phyloP scores from a whole-genome alignment of 106 monocot genomes.

The Dioscorea dumetorum region DNA sequence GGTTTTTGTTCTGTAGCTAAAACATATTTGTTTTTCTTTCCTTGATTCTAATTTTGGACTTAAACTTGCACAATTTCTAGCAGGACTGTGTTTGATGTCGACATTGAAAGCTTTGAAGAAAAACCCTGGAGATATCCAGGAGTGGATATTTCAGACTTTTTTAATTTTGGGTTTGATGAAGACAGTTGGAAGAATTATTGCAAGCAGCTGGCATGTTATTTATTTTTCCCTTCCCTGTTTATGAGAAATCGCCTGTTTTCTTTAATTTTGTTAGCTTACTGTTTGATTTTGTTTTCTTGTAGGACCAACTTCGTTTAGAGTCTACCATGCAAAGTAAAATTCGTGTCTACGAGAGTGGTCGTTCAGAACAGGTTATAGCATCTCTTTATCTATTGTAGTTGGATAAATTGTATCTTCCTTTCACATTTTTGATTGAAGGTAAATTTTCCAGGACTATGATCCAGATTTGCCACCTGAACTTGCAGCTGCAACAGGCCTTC shows the following conservation, averaged over 20 bases:
- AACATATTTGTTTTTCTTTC: too few species aligned
- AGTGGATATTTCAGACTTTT: slow-evolving; percentile 83
- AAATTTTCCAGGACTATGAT: slow-evolving; percentile 65
- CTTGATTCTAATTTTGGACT: too few species aligned
- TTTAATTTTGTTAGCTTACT: slow-evolving; percentile 4
- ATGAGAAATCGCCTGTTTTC: not conserved
- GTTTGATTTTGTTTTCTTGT: not conserved
- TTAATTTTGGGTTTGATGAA: slow-evolving; percentile 93
- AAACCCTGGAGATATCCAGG: slow-evolving; percentile 92
- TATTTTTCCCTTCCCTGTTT: not conserved
- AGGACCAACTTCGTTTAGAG: slow-evolving; percentile 92
- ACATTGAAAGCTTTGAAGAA: slow-evolving; percentile 90
- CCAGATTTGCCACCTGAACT: slow-evolving; percentile 99
- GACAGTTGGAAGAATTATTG: slow-evolving; percentile 82
- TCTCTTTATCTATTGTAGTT: not conserved
- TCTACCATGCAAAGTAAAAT: slow-evolving; percentile 98
- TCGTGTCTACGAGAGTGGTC: slow-evolving; percentile 91
- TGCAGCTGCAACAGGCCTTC: slow-evolving; percentile 86
- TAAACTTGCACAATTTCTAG: not conserved
- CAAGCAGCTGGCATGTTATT: slow-evolving; percentile 63
- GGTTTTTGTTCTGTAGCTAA: too few species aligned
- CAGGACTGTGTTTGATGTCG: slow-evolving; percentile 96
- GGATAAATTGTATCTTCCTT: too few species aligned
- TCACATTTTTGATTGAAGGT: too few species aligned
- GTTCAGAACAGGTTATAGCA: slow-evolving; percentile 70